A percentile compares a stretch with the other conserved stretches of the same genome.
These are phyloP conservation scores for Nemania serpens DNA, from an alignment of 2,329 filamentous ascomycete genomes.

Conservation along the genomic window DNA sequence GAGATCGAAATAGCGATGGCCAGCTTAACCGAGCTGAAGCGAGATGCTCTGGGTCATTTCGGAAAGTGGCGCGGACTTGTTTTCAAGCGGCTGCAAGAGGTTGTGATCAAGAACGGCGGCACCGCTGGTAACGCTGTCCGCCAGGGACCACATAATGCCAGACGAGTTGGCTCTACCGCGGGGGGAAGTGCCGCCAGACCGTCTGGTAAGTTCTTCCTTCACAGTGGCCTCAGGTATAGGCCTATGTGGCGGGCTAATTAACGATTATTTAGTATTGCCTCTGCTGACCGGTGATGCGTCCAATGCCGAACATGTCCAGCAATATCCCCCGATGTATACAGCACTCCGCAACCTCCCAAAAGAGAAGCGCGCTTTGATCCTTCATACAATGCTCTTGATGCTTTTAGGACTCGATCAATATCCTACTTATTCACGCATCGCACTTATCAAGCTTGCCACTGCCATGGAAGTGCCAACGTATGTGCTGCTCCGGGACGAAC, in stretches of 20 bases:
- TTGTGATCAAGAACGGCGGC: slow-evolving; percentile 56
- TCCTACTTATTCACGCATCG: slow-evolving; percentile 70
- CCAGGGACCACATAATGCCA: slow-evolving; percentile 43
- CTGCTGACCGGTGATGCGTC: slow-evolving; percentile 48
- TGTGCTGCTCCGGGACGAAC: slow-evolving; percentile 71
- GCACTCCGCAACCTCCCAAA: slow-evolving; percentile 62
- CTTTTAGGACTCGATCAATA: slow-evolving; percentile 80
- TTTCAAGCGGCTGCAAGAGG: slow-evolving; percentile 70
- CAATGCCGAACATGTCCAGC: slow-evolving; percentile 52
- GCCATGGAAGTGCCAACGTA: slow-evolving; percentile 71
- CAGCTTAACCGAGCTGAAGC: slow-evolving; percentile 67
- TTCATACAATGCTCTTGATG: slow-evolving; percentile 74
- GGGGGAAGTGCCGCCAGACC: slow-evolving; percentile 40
- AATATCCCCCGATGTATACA: slow-evolving; percentile 65
- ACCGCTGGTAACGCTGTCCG: slow-evolving; percentile 33
- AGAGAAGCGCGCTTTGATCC: slow-evolving; percentile 67
- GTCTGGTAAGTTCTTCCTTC: slow-evolving; percentile 44
- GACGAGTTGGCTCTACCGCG: slow-evolving; percentile 43
- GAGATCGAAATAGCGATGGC: slow-evolving; percentile 39
- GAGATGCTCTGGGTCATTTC: slow-evolving; percentile 71
- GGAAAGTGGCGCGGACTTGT: slow-evolving; percentile 79
- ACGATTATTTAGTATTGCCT: slow-evolving; percentile 38
- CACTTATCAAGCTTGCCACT: slow-evolving; percentile 72
- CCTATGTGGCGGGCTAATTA: slow-evolving; percentile 11
- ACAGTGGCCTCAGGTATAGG: slow-evolving; percentile 19